Percentiles rank a stretch among this genome's conserved stretches.
Conservation (phyloP, 768 basidiomycete species). For the Lentinula guzmanii region DNA sequence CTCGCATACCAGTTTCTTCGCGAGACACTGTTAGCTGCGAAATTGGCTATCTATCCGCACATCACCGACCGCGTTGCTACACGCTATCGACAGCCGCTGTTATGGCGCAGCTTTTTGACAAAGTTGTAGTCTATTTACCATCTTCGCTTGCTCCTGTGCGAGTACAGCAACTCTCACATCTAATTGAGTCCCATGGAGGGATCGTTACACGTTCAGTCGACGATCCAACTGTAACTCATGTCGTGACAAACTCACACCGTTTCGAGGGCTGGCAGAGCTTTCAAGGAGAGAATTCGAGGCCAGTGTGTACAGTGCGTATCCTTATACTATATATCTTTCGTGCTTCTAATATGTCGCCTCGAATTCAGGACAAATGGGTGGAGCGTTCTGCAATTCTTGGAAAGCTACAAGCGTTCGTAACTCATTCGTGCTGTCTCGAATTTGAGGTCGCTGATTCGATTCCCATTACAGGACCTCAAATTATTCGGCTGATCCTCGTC, state of each 20-base stretch:
- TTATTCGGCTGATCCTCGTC: conserved; percentile 72
- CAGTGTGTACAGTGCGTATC: conserved; percentile 31
- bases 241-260: conserved; percentile 50
- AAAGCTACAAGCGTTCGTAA: conserved; percentile 48
- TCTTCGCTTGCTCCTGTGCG: conserved; percentile 37
- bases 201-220: conserved; percentile 21
- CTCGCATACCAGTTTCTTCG: too few species aligned
- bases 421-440: not conserved
- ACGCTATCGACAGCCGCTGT: not conserved
- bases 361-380: conserved; percentile 56
- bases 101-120: conserved; percentile 27
- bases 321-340: not conserved
- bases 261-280: conserved; percentile 51
- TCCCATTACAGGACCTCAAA: conserved; percentile 35
- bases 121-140: conserved; percentile 42
- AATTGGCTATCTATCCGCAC: not conserved
- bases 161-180: conserved; percentile 34
- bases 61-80: not conserved
- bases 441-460: not conserved
- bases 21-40: too few species aligned
- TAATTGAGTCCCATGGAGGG: conserved; percentile 52
- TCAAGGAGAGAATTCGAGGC: conserved; percentile 17
- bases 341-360: not conserved
- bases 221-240: conserved; percentile 45
- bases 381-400: conserved; percentile 57